Evolutionary conservation across 768 basidiomycete genomes (phyloP).

Genomic region (Cystofilobasidium bisporidii): DNA sequence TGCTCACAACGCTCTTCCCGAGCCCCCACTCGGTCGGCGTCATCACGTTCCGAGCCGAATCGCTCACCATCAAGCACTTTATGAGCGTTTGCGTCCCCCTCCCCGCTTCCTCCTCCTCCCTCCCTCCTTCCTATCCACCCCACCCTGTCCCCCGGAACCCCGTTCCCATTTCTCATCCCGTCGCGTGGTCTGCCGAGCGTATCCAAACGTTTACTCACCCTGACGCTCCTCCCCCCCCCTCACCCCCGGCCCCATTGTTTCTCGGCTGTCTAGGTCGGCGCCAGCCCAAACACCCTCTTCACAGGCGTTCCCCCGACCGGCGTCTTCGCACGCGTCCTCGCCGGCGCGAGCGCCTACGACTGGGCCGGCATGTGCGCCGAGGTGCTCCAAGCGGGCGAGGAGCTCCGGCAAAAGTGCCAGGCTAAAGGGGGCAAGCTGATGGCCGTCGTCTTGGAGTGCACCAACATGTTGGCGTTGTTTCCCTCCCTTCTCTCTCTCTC

Average conservation of each 20-base stretch:
- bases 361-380: conserved; percentile 32
- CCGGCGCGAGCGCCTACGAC: conserved; percentile 30
- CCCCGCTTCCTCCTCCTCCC: conserved; percentile 9
- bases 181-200: no score
- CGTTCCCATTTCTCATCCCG: no score
- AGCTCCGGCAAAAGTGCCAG: not conserved
- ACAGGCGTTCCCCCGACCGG: conserved; percentile 29
- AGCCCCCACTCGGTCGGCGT: conserved; percentile 31
- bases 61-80: conserved; percentile 31
- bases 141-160: no score
- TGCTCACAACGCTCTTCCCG: conserved; percentile 30
- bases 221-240: no score
- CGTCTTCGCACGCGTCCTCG: conserved; percentile 31
- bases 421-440: conserved; percentile 30
- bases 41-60: conserved; percentile 30
- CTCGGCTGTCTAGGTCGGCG: not conserved
- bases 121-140: not conserved
- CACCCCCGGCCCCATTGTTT: no score
- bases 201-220: no score
- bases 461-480: conserved; percentile 28
- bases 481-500: not conserved
- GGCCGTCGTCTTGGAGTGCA: conserved; percentile 33
- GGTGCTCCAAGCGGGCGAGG: conserved; percentile 29
- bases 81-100: conserved; percentile 30
- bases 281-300: conserved; percentile 25